These are phyloP conservation scores for Fusarium heterosporum DNA, from an alignment of 2,329 filamentous ascomycete species.

Conservation along the genomic window DNA sequence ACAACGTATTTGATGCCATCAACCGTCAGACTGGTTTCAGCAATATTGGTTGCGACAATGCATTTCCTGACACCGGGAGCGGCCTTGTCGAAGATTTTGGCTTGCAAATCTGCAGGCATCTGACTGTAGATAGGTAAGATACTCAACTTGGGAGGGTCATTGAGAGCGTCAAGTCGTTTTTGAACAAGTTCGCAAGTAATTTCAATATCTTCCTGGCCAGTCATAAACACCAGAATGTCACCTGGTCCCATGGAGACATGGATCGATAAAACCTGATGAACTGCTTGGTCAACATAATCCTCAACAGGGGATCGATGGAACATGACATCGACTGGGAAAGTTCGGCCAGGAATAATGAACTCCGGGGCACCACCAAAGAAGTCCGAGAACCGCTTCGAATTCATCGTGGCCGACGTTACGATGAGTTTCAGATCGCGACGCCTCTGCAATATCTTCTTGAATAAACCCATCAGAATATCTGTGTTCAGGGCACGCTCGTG, in stretches of 20 bases:
- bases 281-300: conserved; percentile 96
- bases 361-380: conserved; percentile 97
- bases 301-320: conserved; percentile 95
- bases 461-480: conserved; percentile 95
- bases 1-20: conserved; percentile 99
- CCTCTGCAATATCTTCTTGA: conserved; percentile 94
- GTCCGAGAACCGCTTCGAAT: conserved; percentile 92
- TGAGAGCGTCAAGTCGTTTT: conserved; percentile 86
- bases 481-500: conserved; percentile 97
- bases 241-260: conserved; percentile 94
- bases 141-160: conserved; percentile 93
- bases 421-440: conserved; percentile 94
- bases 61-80: conserved; percentile 93
- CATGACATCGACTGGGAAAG: conserved; percentile 96
- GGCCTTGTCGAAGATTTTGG: conserved; percentile 96
- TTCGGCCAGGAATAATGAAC: conserved; percentile 94
- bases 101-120: conserved; percentile 97
- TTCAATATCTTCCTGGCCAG: conserved; percentile 98
- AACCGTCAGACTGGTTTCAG: conserved; percentile 96
- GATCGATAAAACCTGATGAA: conserved; percentile 94
- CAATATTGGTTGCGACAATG: conserved; percentile 98
- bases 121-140: conserved; percentile 99
- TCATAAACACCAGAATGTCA: conserved; percentile 99
- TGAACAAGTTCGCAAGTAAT: conserved; percentile 93
- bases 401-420: conserved; percentile 99